Base-by-base conservation (phyloP, 1,284 basidiomycete genomes). In the Sanghuangporus weigelae region DNA sequence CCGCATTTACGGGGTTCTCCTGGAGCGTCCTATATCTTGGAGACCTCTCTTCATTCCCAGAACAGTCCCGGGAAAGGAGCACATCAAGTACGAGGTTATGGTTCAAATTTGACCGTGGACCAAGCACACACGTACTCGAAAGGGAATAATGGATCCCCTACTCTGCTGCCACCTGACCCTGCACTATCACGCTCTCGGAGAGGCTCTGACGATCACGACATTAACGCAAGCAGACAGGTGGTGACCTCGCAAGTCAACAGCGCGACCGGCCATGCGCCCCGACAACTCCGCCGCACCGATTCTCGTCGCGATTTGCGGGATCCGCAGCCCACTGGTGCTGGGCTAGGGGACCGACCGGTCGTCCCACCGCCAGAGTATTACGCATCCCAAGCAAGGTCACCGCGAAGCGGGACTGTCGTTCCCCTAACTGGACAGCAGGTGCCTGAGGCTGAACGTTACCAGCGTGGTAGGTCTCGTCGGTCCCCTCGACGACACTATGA, bases 231-330 rank as follows among this genome's bases (percentile, higher is more conserved):
- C 26, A 51, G 49, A 51, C 21, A 26, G 21, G 26, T 14, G 19
- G 12, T n/a, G 21, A 16, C 16, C 16, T 1, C 21, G 44, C 44
- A 46, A n/a, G 21, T 23, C 10, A 23, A 23, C 19, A 19, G 48
- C 19, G 50, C 7, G 42, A 19, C 42, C 42, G 5, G 42, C 21
- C 53, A 16, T 8, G 31, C 51, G 23, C 26, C 14, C 31, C 35
- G 53, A 38, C 44, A 60, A 39, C 38, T 60, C 19, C 59, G 59
- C 16, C 59, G 59, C 19, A 60, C 49, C 7, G 23, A 16, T 26
- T 60, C 59, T 14, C 59, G 59, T 14, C 48, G 59, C 5, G 35
- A 26, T 36, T n/a, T 60, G n/a, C 59, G 49, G 19, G 50, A 60
- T 53, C 44, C 26, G 16, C 48, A 26, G 26, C 57, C 55, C 12